Evolutionary conservation across 2,329 filamentous ascomycete species (phyloP).

Genomic region (Diaporthe destruens): DNA sequence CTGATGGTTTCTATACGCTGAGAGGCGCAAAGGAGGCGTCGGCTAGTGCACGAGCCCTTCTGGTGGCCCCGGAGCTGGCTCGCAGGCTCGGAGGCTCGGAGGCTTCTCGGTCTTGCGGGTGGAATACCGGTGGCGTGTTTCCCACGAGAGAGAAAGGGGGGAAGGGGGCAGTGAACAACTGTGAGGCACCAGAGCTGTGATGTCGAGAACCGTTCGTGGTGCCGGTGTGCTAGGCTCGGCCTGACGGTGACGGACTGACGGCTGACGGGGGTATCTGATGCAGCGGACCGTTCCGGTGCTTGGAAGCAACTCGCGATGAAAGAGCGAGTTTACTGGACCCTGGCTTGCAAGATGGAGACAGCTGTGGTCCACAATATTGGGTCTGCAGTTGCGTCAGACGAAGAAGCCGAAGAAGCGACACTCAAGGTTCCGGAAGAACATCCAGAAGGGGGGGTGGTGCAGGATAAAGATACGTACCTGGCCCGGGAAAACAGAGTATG

Average conservation of each 20-base stretch:
- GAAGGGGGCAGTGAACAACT: not conserved
- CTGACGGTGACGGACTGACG: not conserved
- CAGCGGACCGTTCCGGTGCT: conserved; percentile 18
- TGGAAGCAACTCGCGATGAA: conserved; percentile 21
- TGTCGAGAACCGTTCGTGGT: not conserved
- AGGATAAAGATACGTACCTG: conserved; percentile 19
- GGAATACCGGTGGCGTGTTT: not conserved
- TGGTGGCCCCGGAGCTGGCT: not conserved
- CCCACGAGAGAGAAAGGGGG: not conserved
- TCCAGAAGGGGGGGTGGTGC: conserved; percentile 11
- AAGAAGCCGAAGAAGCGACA: conserved; percentile 31
- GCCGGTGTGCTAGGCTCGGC: conserved; percentile 5
- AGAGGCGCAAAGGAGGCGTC: conserved; percentile 18
- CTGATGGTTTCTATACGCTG: conserved; percentile 25
- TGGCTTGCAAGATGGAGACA: conserved; percentile 22
- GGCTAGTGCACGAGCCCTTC: conserved; percentile 18
- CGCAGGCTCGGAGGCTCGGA: conserved; percentile 23
- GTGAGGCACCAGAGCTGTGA: conserved; percentile 13
- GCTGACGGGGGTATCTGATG: not conserved
- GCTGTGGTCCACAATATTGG: conserved; percentile 30
- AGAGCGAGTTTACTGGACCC: conserved; percentile 23
- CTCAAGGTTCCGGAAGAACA: conserved; percentile 2
- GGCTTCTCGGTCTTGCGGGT: conserved; percentile 25
- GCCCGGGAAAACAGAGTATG: conserved; percentile 22
- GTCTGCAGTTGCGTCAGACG: conserved; percentile 31